These are phyloP conservation scores for Phtheirospermum japonicum DNA, from an alignment of 257 asterid species.

Conservation along the genomic window DNA sequence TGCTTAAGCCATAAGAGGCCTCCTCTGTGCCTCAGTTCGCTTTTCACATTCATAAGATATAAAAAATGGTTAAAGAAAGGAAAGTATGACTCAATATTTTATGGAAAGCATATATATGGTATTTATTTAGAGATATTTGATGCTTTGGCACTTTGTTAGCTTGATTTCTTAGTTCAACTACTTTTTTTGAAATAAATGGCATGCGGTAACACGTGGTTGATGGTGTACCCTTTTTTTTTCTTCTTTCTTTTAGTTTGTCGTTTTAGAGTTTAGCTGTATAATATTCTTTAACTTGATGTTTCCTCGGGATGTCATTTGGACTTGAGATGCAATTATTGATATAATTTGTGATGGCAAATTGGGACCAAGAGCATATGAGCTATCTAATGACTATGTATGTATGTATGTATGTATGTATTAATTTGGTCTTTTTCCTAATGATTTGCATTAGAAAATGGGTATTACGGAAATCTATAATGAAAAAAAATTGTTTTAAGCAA, in stretches of 20 bases:
- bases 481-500: constrained; percentile 13
- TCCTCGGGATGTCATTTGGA: constrained; percentile 17
- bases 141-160: neutral
- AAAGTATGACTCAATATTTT: neutral
- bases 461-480: neutral
- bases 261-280: constrained; percentile 7
- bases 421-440: constrained; percentile 18
- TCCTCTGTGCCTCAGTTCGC: constrained; percentile 10
- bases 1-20: constrained; percentile 14
- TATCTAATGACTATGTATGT: constrained; percentile 12
- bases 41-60: constrained; percentile 6
- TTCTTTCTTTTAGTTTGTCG: neutral
- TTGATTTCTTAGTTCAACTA: neutral
- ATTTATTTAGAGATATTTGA: neutral
- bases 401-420: too few species aligned
- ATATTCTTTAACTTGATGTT: constrained; percentile 5
- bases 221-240: neutral
- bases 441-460: neutral
- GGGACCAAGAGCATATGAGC: constrained; percentile 19
- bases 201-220: constrained; percentile 20
- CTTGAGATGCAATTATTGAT: constrained; percentile 14
- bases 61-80: constrained; percentile 11
- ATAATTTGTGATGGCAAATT: constrained; percentile 8
- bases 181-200: constrained; percentile 8
- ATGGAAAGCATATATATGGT: neutral